Conservation (phyloP, 257 asterid species). For the Nicotiana attenuata region DNA sequence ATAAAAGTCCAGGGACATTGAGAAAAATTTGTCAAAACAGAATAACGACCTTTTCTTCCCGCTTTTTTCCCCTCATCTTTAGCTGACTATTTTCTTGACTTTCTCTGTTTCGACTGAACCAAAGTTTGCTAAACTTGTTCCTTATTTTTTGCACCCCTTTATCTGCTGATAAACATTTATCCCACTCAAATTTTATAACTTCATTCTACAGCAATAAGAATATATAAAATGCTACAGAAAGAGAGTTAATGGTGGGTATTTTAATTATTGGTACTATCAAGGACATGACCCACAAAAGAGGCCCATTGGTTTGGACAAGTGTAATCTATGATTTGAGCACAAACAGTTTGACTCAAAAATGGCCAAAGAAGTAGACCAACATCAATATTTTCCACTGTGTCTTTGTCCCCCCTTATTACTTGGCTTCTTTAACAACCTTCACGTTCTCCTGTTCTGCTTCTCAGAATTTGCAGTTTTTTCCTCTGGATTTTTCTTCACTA, state of each 20-base stretch:
- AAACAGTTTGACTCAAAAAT: slow-evolving; percentile 45
- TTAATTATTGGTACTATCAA: not conserved
- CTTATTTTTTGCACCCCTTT: slow-evolving; percentile 11
- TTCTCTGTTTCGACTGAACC: slow-evolving; percentile 25
- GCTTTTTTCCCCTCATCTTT: slow-evolving; percentile 22
- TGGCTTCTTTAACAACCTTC: slow-evolving; percentile 29
- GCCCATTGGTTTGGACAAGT: slow-evolving; percentile 47
- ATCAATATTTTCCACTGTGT: slow-evolving; percentile 28
- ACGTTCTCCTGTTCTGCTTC: slow-evolving; percentile 34
- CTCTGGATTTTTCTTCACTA: slow-evolving; percentile 21
- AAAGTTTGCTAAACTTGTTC: slow-evolving; percentile 29
- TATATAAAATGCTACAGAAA: slow-evolving; percentile 1
- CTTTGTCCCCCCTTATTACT: slow-evolving; percentile 33
- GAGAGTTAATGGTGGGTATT: not conserved
- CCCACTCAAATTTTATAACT: slow-evolving; percentile 15
- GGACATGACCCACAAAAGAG: slow-evolving; percentile 56
- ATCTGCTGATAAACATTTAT: slow-evolving; percentile 15
- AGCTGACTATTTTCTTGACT: slow-evolving; percentile 29
- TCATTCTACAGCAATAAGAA: slow-evolving; percentile 2
- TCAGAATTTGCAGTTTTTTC: slow-evolving; percentile 16
- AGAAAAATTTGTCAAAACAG: slow-evolving; percentile 36
- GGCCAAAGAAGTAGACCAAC: slow-evolving; percentile 37
- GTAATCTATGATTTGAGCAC: slow-evolving; percentile 47
- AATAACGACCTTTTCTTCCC: slow-evolving; percentile 37
- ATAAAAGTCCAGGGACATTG: slow-evolving; percentile 26